phyloP scores from a whole-genome alignment of 2,329 filamentous ascomycete genomes.

The Fusarium graminum region DNA sequence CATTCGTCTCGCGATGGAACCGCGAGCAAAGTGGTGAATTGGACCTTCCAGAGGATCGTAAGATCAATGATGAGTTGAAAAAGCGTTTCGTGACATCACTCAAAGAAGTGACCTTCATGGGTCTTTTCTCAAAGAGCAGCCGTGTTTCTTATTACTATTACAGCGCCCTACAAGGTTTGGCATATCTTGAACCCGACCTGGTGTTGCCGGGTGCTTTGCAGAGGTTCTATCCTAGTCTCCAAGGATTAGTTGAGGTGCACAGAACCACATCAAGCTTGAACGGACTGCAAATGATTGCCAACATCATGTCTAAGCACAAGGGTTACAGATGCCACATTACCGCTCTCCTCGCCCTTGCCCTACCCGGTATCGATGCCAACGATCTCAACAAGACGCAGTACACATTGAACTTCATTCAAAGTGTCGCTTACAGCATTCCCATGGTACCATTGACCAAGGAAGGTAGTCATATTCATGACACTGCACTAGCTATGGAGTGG shows the following conservation, averaged over 20 bases:
- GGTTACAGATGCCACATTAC: constrained; percentile 98
- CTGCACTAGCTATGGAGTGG: constrained; percentile 88
- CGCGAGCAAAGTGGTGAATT: constrained; percentile 93
- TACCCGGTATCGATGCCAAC: constrained; percentile 97
- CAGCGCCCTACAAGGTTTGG: constrained; percentile 87
- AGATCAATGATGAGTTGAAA: constrained; percentile 84
- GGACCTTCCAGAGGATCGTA: constrained; percentile 83
- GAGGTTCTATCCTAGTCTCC: constrained; percentile 95
- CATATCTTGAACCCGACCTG: constrained; percentile 90
- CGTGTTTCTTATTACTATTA: constrained; percentile 93
- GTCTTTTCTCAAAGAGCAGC: constrained; percentile 94
- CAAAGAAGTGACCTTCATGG: constrained; percentile 96
- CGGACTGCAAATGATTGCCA: constrained; percentile 90
- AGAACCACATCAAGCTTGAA: constrained; percentile 94
- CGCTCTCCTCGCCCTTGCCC: constrained; percentile 87
- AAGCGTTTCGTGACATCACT: constrained; percentile 89
- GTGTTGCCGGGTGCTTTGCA: constrained; percentile 94
- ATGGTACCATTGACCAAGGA: constrained; percentile 79
- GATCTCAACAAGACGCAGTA: constrained; percentile 97
- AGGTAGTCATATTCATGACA: constrained; percentile 76
- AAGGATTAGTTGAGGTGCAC: constrained; percentile 96
- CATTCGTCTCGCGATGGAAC: constrained; percentile 98
- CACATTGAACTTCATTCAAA: constrained; percentile 94
- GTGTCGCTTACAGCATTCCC: constrained; percentile 95
- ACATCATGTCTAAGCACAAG: constrained; percentile 91